Evolutionary conservation across 495 filamentous ascomycete genomes (phyloP).

Genomic region (Trichoderma gamsii): DNA sequence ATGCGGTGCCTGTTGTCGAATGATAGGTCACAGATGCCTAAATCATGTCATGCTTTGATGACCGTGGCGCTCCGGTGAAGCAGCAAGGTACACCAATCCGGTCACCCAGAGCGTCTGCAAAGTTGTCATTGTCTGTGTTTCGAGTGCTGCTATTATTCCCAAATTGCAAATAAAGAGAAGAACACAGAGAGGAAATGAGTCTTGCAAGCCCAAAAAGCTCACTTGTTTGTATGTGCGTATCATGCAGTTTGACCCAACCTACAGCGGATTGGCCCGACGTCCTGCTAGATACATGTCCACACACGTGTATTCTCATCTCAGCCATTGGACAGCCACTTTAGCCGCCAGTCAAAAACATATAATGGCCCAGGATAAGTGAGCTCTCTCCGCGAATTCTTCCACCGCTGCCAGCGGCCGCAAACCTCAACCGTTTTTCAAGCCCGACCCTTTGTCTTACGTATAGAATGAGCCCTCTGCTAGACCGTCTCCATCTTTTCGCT

Average conservation of each 20-base stretch:
- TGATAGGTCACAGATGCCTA: background rate
- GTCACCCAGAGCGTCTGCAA: background rate
- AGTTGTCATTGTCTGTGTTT: background rate
- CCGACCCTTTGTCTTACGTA: background rate
- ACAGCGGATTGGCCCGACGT: background rate
- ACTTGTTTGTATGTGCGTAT: background rate
- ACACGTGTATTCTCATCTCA: background rate
- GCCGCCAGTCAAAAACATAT: background rate
- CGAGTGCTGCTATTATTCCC: background rate
- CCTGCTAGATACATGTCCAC: background rate
- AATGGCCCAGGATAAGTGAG: background rate
- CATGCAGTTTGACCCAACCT: background rate
- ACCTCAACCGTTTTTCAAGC: background rate
- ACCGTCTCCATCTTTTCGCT: constrained; percentile 9
- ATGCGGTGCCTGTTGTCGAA: background rate
- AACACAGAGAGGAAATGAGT: background rate
- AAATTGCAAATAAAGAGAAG: background rate
- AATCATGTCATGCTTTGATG: constrained; percentile 3
- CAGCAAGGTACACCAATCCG: constrained; percentile 7
- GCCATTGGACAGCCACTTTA: background rate
- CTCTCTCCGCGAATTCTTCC: background rate
- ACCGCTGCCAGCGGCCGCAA: background rate
- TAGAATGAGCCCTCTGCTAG: background rate
- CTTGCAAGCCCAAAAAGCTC: background rate
- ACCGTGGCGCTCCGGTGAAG: background rate